Percentiles rank a stretch among this genome's conserved stretches.
Conservation (phyloP, 192 early-diverging fungal genomes). For the Entomortierella beljakovae region DNA sequence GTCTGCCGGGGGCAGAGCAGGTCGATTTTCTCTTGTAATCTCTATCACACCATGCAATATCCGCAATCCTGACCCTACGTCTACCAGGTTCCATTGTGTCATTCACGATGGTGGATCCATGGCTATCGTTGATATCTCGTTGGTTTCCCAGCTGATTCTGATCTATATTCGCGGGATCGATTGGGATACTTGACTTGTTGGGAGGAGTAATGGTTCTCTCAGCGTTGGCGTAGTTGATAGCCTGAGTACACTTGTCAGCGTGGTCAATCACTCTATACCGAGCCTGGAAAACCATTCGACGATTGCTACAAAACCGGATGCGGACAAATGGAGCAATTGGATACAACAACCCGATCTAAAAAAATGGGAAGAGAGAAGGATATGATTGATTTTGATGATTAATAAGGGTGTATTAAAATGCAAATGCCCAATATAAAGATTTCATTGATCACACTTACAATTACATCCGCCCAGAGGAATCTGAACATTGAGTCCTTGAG, state of each 20-base stretch:
- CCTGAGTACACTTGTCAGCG: constrained; percentile 18
- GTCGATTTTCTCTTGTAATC: not conserved
- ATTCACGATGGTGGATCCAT: too few species aligned
- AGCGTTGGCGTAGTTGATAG: constrained; percentile 7
- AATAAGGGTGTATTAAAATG: not conserved
- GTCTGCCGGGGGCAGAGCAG: not conserved
- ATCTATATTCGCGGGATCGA: too few species aligned
- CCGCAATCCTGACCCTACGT: too few species aligned
- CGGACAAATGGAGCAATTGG: constrained; percentile 18
- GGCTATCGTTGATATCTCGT: too few species aligned
- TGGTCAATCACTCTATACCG: constrained; percentile 1
- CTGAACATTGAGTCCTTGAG: constrained; percentile 10
- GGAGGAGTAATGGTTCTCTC: not conserved
- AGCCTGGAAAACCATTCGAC: constrained; percentile 4
- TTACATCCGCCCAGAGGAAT: not conserved
- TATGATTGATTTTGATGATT: not conserved
- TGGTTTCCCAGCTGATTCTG: not conserved
- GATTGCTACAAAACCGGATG: constrained; percentile 12
- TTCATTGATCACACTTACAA: not conserved
- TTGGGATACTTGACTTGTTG: not conserved
- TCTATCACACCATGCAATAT: not conserved
- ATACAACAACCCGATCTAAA: constrained; percentile 13
- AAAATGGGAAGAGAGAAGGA: not conserved
- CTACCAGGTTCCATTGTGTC: too few species aligned
- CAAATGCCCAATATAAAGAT: not conserved